Evolutionary conservation across 2,329 filamentous ascomycete species (phyloP), one percentile per base, ranked within the genome.

Genomic region (Beauveria australis): DNA sequence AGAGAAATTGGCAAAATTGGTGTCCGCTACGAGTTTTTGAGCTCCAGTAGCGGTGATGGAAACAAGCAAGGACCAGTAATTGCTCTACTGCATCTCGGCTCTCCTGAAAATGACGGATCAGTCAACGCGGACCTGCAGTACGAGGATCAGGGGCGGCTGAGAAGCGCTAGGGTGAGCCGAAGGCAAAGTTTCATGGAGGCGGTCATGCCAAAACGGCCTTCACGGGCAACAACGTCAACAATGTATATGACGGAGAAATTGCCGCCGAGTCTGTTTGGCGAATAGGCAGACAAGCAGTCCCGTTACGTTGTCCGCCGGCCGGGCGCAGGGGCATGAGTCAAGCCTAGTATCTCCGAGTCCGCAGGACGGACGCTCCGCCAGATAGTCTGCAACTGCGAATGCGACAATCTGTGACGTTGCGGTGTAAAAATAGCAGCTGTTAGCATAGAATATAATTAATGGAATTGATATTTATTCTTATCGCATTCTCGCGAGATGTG

Each of bases 181-280:
- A 53, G 51, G 33, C 51, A 53, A n/a, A 53, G 51, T 53, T 41
- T 53, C 51, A 53, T 53, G 51, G 51, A 53, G 33, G 51, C 51
- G 12, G n/a, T 53, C 51, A 16, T n/a, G 19, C 51, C 51, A 53
- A 14, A 14, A n/a, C 30, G 33, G 2, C 51, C 51, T 12, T 14
- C 33, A n/a, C n/a, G 51, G 51, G 51, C 51, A 41, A 41, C n/a
- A 5, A 40, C 8, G 33, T 53, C 51, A 40, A 41, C 51, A 40
- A n/a, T 53, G n/a, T 53, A 41, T 9, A 53, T 53, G 19, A 53
- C 51, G 3, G 51, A 53, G 33, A 53, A 53, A 30, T n/a, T 18
- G 19, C 30, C 51, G 14, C 5, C 51, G 3, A 53, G 51, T 53
- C 19, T n/a, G 28, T 51, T 12, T 2, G 19, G 12, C 28, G 48